phyloP scores from a whole-genome alignment of 2,329 filamentous ascomycete species.

The Colletotrichum sp. region DNA sequence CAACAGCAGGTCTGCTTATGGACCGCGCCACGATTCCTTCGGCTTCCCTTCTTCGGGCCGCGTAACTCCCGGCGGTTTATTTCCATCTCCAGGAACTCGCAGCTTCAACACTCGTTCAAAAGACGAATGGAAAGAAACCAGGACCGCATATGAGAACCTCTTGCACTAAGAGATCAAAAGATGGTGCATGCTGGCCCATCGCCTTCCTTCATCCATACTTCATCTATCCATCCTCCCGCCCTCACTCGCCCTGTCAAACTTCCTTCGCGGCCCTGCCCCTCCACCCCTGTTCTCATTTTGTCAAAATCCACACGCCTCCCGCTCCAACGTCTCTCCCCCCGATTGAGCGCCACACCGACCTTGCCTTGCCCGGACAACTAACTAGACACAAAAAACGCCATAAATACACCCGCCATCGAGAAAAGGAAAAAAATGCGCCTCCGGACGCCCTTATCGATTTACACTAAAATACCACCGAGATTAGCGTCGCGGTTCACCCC shows the following conservation, averaged over 20 bases:
- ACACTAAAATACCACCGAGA: background rate
- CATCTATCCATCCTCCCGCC: background rate
- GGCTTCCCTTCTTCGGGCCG: background rate
- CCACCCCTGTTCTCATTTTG: background rate
- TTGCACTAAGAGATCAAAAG: accelerated
- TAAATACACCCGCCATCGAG: background rate
- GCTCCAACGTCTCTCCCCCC: background rate
- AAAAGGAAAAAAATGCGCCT: background rate
- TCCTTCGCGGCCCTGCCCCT: background rate
- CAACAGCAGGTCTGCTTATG: background rate
- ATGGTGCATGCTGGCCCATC: background rate
- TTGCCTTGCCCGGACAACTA: background rate
- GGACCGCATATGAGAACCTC: background rate
- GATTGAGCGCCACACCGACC: background rate
- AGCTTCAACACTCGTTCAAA: background rate
- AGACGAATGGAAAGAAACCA: background rate
- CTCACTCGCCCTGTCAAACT: background rate
- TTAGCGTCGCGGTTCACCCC: background rate
- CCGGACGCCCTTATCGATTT: background rate
- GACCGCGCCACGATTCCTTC: background rate
- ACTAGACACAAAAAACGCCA: background rate
- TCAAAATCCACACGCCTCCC: background rate
- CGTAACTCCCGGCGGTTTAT: background rate
- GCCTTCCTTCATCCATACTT: background rate
- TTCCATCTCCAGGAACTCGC: background rate